Conservation (phyloP, 345 rosid species). For the Populus davidiana region DNA sequence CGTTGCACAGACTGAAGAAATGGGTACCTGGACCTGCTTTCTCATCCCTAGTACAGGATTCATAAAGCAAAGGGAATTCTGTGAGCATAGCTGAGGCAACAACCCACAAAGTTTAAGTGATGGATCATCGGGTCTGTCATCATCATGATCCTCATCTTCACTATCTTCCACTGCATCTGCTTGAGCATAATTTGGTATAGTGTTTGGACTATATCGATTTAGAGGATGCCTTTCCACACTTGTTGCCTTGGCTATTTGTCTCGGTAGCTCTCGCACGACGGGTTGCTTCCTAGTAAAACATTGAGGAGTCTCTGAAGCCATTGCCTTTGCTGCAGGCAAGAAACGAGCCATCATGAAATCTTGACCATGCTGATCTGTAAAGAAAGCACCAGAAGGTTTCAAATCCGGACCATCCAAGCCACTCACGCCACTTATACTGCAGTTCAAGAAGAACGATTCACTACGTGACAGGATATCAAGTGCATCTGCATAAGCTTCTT, state of each 20-base stretch:
- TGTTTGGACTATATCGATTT: constrained; percentile 25
- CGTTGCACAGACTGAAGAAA: constrained; percentile 39
- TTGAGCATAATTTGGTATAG: constrained; percentile 25
- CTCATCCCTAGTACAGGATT: constrained; percentile 59
- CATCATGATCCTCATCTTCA: constrained; percentile 52
- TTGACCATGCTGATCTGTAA: constrained; percentile 49
- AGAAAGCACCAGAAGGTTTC: constrained; percentile 47
- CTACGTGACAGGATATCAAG: constrained; percentile 50
- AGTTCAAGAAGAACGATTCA: constrained; percentile 55
- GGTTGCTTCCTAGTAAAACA: constrained; percentile 47
- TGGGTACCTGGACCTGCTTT: constrained; percentile 36
- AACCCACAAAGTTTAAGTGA: constrained; percentile 62
- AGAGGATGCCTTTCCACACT: constrained; percentile 27
- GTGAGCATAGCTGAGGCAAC: constrained; percentile 66
- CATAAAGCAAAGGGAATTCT: constrained; percentile 55
- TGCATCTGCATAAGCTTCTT: constrained; percentile 52
- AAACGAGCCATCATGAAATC: constrained; percentile 91
- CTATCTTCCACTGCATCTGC: constrained; percentile 30
- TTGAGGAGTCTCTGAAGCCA: constrained; percentile 67
- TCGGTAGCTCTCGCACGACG: constrained; percentile 33
- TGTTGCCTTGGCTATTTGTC: constrained; percentile 23
- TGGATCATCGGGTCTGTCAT: constrained; percentile 26
- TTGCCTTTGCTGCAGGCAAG: constrained; percentile 90
- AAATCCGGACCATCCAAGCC: constrained; percentile 49
- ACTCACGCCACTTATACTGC: constrained; percentile 56